phyloP scores from a whole-genome alignment of 1,284 basidiomycete genomes.

The Rhizoctonia solani region DNA sequence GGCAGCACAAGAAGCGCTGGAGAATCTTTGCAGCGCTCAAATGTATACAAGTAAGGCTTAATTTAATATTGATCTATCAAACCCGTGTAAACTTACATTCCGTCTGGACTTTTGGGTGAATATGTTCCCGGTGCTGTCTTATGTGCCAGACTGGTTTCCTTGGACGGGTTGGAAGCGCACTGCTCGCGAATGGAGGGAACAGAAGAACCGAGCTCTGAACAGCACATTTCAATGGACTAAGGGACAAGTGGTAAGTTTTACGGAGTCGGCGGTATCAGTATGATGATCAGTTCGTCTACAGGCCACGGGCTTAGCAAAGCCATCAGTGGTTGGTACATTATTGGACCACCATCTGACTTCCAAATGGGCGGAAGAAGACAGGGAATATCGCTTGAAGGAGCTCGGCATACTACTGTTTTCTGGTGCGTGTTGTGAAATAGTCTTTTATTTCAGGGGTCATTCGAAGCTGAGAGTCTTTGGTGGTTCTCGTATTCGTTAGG shows the following conservation, averaged over 20 bases:
- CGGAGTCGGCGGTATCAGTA: neutral
- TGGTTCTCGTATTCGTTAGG: neutral
- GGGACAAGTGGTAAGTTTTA: neutral
- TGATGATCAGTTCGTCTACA: neutral
- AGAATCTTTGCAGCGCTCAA: neutral
- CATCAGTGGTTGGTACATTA: constrained; percentile 12
- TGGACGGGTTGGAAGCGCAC: constrained; percentile 26
- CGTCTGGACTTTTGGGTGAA: constrained; percentile 16
- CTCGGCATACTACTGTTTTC: constrained; percentile 2
- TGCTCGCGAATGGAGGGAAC: neutral
- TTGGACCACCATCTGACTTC: neutral
- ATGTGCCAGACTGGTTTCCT: constrained; percentile 17
- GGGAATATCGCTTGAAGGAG: neutral
- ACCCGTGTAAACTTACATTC: neutral
- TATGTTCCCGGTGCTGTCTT: constrained; percentile 8
- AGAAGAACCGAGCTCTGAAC: constrained; percentile 12
- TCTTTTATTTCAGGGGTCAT: neutral
- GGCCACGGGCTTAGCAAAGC: constrained; percentile 1
- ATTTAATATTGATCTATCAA: neutral
- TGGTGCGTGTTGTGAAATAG: neutral
- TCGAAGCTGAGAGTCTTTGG: neutral
- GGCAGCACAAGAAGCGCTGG: neutral
- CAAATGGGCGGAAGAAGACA: neutral
- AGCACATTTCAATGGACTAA: constrained; percentile 25
- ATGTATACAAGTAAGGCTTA: constrained; percentile 3